Base-by-base conservation (phyloP, 495 filamentous ascomycete genomes). In the Penicillium riverlandense region DNA sequence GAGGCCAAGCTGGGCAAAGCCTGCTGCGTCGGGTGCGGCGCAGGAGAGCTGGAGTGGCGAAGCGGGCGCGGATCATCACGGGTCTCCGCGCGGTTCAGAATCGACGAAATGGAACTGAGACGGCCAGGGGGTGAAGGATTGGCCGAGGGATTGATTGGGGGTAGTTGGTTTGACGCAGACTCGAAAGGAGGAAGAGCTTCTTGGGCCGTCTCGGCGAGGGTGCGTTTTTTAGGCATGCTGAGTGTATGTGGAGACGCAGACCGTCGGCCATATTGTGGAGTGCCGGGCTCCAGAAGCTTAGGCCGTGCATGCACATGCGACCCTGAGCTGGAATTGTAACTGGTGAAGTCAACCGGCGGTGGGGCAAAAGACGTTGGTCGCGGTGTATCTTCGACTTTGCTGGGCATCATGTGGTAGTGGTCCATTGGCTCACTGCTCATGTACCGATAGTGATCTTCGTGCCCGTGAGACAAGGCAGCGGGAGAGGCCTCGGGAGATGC, bases 81-180 rank as follows among this genome's bases (percentile, higher is more conserved):
- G 29, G 48, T 45, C 37, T 56, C 51, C 2, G 63, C 34, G 28
- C 65, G 80, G 47, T 91, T 91, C 27, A 94, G 66, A 36, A 94
- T 85, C 3, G 86, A 88, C 29, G 80, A 88, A 38, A 92, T 92
- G 2, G 85, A 89, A 38, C 81, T 84, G 1, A 89, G 64, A 4
- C 87, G 78, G 40, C 63, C 63, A 3, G 70, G 65, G 9, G 68
- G 65, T 11, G 67, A 59, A 1, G 66, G 60, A 31, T 74, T 66
- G 12, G 48, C 55, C 1, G 63, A 61, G 9, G 65, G 62, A 54
- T 71, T 70, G 38, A 73, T 73, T 2, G 69, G 69, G 16, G 69
- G 69, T 7, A 73, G 53, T 40, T 70, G 69, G 43, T 71, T 73
- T 13, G 67, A 73, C 6, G 63, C 65, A 8, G 60, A 53, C 41